Evolutionary conservation across 75 land plant species (phyloP), one percentile per base, ranked within the genome.

Genomic region (Ceratopteris richardii): DNA sequence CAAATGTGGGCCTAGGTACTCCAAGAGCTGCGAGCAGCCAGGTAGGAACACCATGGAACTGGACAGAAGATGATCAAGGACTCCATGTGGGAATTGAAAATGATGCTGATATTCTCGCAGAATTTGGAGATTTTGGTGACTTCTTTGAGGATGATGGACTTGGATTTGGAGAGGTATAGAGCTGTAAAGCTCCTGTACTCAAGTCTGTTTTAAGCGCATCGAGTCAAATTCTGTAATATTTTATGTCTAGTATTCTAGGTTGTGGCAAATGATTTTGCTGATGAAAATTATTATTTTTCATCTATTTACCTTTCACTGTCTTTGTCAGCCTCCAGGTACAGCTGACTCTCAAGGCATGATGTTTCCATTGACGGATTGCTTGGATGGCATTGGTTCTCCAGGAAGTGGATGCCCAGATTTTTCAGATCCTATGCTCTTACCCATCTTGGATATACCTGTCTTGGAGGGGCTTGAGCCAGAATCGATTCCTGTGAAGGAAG

Each of bases 101-200:
- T 33, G 76, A 73, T 56, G 76, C 76, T 36, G 76, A 73, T 36
- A 75, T 86, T 60, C 80, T 95, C 17, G 79, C 86, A 14, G 91
- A 90, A 48, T 95, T 90, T 74, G 99, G 99, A 30, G 96, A 84
- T 68, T 95, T 95, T 66, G 86, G 92, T 31, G 99, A 95, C 78
- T 86, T 95, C 44, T 95, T 95, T 74, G 92, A 95, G 65, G 77
- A 75, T 67, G 99, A 95, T 54, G 55, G 50, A 58, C 71, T 88
- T 62, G 79, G 79, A n/a, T 95, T 95, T 76, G 99, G 96, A 10
- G 99, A 95, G 90, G 99, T 77, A 64, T 56, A 41, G n/a, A 17
- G 14, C 48, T 20, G n/a, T n/a, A n/a, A n/a, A 40, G 17, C 10
- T 17, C 46, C 24, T 13, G 9, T 63, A 57, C 29, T 30, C 51